A percentile compares a stretch with the other conserved stretches of the same genome.
phyloP scores from a whole-genome alignment of 2,329 filamentous ascomycete species.

The Leptographium wingfieldii region DNA sequence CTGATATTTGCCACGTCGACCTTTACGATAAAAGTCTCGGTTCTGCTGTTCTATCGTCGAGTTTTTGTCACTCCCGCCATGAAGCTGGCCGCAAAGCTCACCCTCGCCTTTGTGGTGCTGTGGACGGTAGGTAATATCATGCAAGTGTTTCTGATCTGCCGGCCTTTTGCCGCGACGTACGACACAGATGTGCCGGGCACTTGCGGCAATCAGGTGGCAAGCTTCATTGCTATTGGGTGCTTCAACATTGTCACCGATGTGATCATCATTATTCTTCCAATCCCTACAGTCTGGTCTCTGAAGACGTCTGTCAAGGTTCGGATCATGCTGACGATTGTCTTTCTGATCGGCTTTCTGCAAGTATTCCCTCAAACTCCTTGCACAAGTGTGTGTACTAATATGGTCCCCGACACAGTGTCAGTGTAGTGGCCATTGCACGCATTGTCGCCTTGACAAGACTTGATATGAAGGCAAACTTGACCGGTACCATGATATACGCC shows the following conservation, averaged over 20 bases:
- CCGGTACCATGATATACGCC: conserved; percentile 1
- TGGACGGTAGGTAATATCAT: not conserved
- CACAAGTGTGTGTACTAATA: not conserved
- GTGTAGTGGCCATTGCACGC: not conserved
- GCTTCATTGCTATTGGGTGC: not conserved
- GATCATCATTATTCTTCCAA: not conserved
- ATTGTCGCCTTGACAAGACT: not conserved
- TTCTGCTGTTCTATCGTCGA: conserved; percentile 40
- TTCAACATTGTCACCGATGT: not conserved
- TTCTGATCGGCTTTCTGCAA: not conserved
- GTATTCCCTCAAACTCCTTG: not conserved
- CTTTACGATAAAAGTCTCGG: conserved; percentile 28
- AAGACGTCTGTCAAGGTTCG: not conserved
- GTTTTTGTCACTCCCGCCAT: conserved; percentile 29
- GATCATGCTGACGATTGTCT: not conserved
- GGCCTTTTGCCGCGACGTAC: not conserved
- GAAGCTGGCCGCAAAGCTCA: not conserved
- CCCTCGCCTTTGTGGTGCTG: not conserved
- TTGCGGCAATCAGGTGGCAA: not conserved
- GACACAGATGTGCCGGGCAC: not conserved
- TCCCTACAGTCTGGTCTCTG: not conserved
- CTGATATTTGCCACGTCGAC: not conserved
- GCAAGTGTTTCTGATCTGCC: conserved; percentile 1
- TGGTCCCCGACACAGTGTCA: not conserved
- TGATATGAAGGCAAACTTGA: not conserved